Conservation (phyloP, 306 rosid species). For the Prinsepia uniflora region DNA sequence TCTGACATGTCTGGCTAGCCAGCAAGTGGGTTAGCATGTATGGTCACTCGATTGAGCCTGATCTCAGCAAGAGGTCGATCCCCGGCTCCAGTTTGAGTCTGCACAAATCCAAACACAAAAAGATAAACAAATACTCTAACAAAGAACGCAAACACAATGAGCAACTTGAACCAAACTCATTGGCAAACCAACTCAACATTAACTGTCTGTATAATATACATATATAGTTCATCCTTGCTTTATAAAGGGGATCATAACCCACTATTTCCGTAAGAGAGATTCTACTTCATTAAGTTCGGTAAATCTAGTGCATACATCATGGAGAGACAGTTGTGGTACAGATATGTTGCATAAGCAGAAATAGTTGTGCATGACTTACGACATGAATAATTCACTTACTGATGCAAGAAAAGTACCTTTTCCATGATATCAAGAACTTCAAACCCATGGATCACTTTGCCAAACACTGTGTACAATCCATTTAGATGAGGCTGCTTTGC, state of each 20-base stretch:
- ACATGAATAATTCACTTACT: neutral
- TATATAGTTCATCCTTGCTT: neutral
- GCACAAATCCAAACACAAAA: conserved; percentile 35
- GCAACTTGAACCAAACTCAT: conserved; percentile 2
- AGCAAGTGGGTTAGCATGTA: conserved; percentile 86
- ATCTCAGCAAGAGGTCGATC: conserved; percentile 96
- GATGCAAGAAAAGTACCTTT: conserved; percentile 51
- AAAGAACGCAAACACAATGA: neutral
- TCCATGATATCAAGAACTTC: conserved; percentile 98
- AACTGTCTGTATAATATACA: neutral
- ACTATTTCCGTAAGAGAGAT: neutral
- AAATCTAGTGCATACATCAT: neutral
- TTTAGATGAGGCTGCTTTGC: conserved; percentile 94
- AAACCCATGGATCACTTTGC: conserved; percentile 91
- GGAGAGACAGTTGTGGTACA: neutral
- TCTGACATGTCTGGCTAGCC: conserved; percentile 34
- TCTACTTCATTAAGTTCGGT: neutral
- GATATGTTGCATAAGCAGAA: neutral
- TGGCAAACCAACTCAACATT: neutral
- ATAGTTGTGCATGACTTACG: neutral
- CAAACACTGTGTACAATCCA: conserved; percentile 79
- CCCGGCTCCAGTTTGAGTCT: conserved; percentile 87
- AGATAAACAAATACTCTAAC: neutral
- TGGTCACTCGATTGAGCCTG: conserved; percentile 82
- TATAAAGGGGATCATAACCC: too few species aligned